Percentiles rank a stretch among this genome's conserved stretches.
phyloP scores from a whole-genome alignment of 805 yeast genomes.

The Clavispora fructus region DNA sequence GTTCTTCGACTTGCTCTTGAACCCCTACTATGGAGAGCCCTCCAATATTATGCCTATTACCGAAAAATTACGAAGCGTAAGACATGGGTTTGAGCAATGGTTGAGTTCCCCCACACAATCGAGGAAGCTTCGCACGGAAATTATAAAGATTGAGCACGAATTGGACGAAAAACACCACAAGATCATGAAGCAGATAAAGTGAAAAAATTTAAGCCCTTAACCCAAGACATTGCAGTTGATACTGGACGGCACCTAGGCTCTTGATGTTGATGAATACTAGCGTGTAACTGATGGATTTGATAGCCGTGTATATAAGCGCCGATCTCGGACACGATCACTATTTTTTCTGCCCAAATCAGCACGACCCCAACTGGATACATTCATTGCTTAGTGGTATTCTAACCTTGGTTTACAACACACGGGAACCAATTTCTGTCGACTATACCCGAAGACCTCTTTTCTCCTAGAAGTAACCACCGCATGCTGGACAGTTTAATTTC shows the following conservation, averaged over 20 bases:
- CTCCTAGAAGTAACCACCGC: too few species aligned
- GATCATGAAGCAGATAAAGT: background rate
- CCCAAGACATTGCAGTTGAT: too few species aligned
- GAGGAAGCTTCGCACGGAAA: background rate
- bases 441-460: too few species aligned
- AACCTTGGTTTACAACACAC: too few species aligned
- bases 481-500: background rate
- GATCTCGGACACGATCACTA: background rate
- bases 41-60: background rate
- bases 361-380: background rate
- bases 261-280: background rate
- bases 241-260: too few species aligned
- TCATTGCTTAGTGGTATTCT: too few species aligned
- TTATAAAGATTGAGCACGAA: background rate
- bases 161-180: background rate
- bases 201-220: too few species aligned
- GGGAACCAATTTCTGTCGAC: too few species aligned
- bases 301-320: background rate
- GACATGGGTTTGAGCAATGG: background rate
- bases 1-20: constrained; percentile 58
- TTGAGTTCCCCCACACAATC: background rate
- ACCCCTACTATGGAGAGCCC: constrained; percentile 36
- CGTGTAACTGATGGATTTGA: constrained; percentile 1
- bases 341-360: background rate
- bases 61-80: background rate